Evolutionary conservation across 495 filamentous ascomycete species (phyloP).

Genomic region (Lasiosphaeriaceae sp.): DNA sequence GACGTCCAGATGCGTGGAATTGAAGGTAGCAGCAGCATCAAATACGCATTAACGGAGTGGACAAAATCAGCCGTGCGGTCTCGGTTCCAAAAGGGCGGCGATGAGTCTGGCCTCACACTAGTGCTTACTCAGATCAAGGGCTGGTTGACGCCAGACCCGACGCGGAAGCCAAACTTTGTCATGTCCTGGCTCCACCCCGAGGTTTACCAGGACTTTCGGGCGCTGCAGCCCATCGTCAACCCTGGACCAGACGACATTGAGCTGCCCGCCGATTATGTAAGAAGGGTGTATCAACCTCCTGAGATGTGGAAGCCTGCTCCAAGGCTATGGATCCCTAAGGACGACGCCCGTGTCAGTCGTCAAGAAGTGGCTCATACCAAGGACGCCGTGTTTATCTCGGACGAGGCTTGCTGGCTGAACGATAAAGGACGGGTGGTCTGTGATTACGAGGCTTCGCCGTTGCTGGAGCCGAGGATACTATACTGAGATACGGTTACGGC

Average conservation of each 20-base stretch:
- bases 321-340: constrained; percentile 65
- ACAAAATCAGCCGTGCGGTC: constrained; percentile 16
- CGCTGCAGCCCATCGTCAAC: constrained; percentile 54
- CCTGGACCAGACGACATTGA: constrained; percentile 35
- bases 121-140: constrained; percentile 21
- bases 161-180: constrained; percentile 35
- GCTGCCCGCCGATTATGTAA: constrained; percentile 53
- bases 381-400: constrained; percentile 52
- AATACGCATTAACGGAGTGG: constrained; percentile 14
- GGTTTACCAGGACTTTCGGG: constrained; percentile 58
- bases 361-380: constrained; percentile 60
- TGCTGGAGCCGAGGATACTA: constrained; percentile 25
- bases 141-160: constrained; percentile 18
- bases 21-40: constrained; percentile 30
- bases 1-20: constrained; percentile 31
- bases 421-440: constrained; percentile 43
- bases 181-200: constrained; percentile 63
- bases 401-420: constrained; percentile 62
- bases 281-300: constrained; percentile 63
- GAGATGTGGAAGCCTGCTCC: constrained; percentile 58
- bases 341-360: constrained; percentile 59
- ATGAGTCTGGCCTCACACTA: constrained; percentile 19
- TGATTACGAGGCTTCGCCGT: constrained; percentile 26
- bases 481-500: constrained; percentile 33
- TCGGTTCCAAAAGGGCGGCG: constrained; percentile 13